phyloP scores from a whole-genome alignment of 2,329 filamentous ascomycete species.

The Clarireedia sp. region DNA sequence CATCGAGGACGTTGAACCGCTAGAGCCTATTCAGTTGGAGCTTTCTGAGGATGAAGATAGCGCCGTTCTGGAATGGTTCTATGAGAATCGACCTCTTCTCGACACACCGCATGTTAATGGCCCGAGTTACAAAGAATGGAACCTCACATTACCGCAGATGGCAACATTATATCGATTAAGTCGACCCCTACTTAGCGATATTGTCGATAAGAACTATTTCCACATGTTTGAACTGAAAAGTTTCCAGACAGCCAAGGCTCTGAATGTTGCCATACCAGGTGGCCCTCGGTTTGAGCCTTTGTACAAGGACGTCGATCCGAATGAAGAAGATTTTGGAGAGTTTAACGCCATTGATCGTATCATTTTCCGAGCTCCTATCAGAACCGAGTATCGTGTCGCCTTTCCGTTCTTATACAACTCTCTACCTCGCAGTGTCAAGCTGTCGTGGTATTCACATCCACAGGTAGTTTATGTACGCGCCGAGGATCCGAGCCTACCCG shows the following conservation, averaged over 20 bases:
- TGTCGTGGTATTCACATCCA: slow-evolving; percentile 89
- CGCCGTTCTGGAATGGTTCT: slow-evolving; percentile 93
- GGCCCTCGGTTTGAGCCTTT: slow-evolving; percentile 93
- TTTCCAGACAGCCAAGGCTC: slow-evolving; percentile 89
- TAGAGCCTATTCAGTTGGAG: slow-evolving; percentile 98
- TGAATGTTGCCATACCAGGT: slow-evolving; percentile 96
- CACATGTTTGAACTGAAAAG: slow-evolving; percentile 94
- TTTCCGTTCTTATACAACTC: slow-evolving; percentile 97
- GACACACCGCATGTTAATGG: slow-evolving; percentile 94
- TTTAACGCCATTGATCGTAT: slow-evolving; percentile 99
- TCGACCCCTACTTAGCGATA: slow-evolving; percentile 81
- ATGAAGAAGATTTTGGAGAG: slow-evolving; percentile 98
- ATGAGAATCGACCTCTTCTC: slow-evolving; percentile 82
- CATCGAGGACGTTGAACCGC: slow-evolving; percentile 93
- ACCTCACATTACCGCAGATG: slow-evolving; percentile 89
- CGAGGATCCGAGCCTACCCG: slow-evolving; percentile 81
- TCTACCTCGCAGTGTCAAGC: slow-evolving; percentile 83
- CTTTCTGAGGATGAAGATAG: slow-evolving; percentile 89
- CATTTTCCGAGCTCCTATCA: slow-evolving; percentile 91
- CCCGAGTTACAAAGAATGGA: slow-evolving; percentile 95
- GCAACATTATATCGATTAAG: slow-evolving; percentile 88
- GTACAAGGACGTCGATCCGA: slow-evolving; percentile 98
- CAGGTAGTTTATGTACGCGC: slow-evolving; percentile 85
- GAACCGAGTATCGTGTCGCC: slow-evolving; percentile 91
- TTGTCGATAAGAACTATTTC: slow-evolving; percentile 94